A percentile compares a stretch with the other conserved stretches of the same genome.
phyloP scores from a whole-genome alignment of 345 rosid species.

The Ceriops tagal region DNA sequence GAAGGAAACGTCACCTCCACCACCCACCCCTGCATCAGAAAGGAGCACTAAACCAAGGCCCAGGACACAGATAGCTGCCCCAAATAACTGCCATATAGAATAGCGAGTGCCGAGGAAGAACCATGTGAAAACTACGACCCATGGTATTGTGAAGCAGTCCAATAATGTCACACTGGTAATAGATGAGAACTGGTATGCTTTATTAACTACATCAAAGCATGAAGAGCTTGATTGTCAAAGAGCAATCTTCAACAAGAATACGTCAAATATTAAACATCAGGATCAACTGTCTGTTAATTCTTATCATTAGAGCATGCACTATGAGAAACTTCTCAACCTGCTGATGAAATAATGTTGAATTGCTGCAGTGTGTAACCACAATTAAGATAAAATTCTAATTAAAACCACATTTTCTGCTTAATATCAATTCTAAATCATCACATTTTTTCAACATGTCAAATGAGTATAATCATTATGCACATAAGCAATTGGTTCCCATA shows the following conservation, averaged over 20 bases:
- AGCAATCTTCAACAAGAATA: neutral
- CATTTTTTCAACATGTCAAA: too few relatives aligned
- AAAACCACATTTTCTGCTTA: too few relatives aligned
- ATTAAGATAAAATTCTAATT: too few relatives aligned
- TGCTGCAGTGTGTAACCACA: too few relatives aligned
- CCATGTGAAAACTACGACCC: constrained; percentile 55
- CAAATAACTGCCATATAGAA: constrained; percentile 47
- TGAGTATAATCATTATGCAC: too few relatives aligned
- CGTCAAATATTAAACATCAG: neutral
- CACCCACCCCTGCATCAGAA: constrained; percentile 56
- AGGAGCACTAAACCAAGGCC: constrained; percentile 60
- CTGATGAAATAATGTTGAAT: neutral
- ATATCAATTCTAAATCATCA: too few relatives aligned
- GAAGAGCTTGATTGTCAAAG: neutral
- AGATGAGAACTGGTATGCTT: constrained; percentile 63
- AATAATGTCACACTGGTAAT: constrained; percentile 58
- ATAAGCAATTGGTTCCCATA: too few relatives aligned
- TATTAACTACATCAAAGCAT: constrained; percentile 42
- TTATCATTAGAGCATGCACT: neutral
- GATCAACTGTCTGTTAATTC: neutral
- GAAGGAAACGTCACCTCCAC: constrained; percentile 41
- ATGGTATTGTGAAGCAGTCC: constrained; percentile 52
- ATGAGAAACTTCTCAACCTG: neutral
- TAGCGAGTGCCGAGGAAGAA: constrained; percentile 48
- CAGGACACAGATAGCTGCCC: constrained; percentile 46